A percentile compares a stretch with the other conserved stretches of the same genome.
phyloP scores from a whole-genome alignment of 768 basidiomycete species.

The Tulasnella sp. region DNA sequence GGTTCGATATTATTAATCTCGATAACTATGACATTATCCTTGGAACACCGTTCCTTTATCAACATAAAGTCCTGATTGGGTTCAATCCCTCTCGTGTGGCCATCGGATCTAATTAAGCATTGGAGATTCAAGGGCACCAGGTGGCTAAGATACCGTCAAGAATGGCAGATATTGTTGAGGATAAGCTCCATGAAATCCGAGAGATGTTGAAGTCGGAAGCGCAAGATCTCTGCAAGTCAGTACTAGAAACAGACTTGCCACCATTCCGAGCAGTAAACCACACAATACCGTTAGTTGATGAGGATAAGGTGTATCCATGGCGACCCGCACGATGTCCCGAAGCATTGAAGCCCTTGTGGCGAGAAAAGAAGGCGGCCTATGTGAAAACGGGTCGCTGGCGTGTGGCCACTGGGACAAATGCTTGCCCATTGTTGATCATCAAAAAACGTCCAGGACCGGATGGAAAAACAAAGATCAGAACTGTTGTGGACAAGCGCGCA shows the following conservation, averaged over 20 bases:
- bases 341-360: not conserved
- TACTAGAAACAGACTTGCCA: not conserved
- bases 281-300: not conserved
- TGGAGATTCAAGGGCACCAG: not conserved
- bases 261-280: constrained; percentile 8
- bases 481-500: constrained; percentile 11
- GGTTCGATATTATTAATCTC: constrained; percentile 32
- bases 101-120: not conserved
- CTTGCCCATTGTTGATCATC: constrained; percentile 4
- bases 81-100: constrained; percentile 8
- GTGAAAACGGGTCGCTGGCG: constrained; percentile 5
- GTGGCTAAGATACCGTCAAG: not conserved
- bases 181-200: not conserved
- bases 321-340: constrained; percentile 6
- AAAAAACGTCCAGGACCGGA: constrained; percentile 5
- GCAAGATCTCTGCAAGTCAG: not conserved
- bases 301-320: constrained; percentile 1
- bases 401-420: not conserved
- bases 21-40: constrained; percentile 32
- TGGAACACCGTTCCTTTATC: constrained; percentile 19
- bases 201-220: not conserved
- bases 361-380: constrained; percentile 2
- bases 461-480: constrained; percentile 9
- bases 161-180: not conserved
- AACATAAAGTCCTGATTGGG: constrained; percentile 10